Evolutionary conservation across 1,139 yeast genomes (phyloP).

Genomic region (Suzukiozyma palmioleophila): DNA sequence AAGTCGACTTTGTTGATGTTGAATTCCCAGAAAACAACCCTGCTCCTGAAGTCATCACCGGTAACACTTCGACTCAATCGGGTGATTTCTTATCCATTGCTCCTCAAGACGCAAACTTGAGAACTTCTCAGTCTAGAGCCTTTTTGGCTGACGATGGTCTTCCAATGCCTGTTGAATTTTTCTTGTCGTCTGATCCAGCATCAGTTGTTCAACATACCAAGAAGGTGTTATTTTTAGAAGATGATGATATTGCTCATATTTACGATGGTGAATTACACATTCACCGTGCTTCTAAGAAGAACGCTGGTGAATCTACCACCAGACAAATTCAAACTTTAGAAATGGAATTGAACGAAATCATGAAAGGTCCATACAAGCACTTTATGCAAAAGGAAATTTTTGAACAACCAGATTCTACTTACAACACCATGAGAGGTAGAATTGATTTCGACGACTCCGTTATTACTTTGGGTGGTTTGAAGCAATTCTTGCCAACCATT

Average conservation of each 20-base stretch:
- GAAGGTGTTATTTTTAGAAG: conserved; percentile 93
- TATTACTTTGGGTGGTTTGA: conserved; percentile 87
- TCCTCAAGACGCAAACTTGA: conserved; percentile 51
- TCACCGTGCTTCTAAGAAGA: conserved; percentile 83
- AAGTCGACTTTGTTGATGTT: conserved; percentile 97
- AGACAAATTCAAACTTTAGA: conserved; percentile 96
- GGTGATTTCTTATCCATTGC: conserved; percentile 35
- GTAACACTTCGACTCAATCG: conserved; percentile 6
- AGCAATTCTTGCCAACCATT: conserved; percentile 78
- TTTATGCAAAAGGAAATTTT: conserved; percentile 99
- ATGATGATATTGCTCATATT: conserved; percentile 97
- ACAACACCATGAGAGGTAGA: conserved; percentile 99
- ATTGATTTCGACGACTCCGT: conserved; percentile 78
- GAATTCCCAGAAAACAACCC: conserved; percentile 74
- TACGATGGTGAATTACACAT: conserved; percentile 98
- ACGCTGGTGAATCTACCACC: conserved; percentile 85
- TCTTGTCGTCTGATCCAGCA: conserved; percentile 94
- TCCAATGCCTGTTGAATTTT: conserved; percentile 94
- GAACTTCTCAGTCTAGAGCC: conserved; percentile 91
- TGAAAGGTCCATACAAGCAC: conserved; percentile 95
- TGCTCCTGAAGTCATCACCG: conserved; percentile 9
- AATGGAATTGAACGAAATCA: conserved; percentile 94
- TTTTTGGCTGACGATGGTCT: conserved; percentile 87
- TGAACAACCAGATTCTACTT: conserved; percentile 97
- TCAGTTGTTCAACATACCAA: conserved; percentile 98